Evolutionary conservation across 2,329 filamentous ascomycete species (phyloP).

Genomic region (Stemphylium vesicarium): DNA sequence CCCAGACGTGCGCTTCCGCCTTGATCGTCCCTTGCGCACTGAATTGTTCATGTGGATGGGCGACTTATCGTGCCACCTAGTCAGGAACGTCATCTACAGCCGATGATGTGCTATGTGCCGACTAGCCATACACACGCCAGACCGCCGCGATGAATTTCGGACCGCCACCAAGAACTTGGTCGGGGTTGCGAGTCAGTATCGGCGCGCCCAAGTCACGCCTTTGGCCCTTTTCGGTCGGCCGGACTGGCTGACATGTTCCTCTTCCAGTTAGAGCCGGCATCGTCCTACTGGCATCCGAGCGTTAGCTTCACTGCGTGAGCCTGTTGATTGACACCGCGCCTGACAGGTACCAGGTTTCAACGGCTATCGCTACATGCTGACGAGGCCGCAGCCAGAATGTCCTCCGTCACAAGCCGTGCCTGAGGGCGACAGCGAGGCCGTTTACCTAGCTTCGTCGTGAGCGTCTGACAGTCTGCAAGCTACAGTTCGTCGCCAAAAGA

Average conservation of each 20-base stretch:
- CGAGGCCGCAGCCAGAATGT: not conserved
- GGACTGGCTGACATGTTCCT: not conserved
- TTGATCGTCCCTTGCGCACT: constrained; percentile 8
- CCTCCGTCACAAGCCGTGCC: not conserved
- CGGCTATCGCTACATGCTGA: constrained; percentile 3
- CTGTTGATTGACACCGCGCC: constrained; percentile 4
- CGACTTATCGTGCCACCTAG: constrained; percentile 8
- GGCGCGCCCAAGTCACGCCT: not conserved
- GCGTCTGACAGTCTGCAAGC: not conserved
- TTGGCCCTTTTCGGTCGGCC: constrained; percentile 5
- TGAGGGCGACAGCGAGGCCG: not conserved
- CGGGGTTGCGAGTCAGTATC: constrained; percentile 8
- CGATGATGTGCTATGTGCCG: constrained; percentile 9
- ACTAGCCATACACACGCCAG: not conserved
- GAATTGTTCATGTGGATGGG: not conserved
- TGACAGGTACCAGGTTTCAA: constrained; percentile 13
- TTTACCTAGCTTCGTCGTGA: not conserved
- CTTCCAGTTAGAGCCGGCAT: not conserved
- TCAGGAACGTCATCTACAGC: constrained; percentile 20
- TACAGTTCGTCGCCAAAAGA: constrained; percentile 10
- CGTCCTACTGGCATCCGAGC: constrained; percentile 1
- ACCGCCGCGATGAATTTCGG: not conserved
- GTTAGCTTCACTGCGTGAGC: not conserved
- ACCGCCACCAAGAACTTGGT: no score
- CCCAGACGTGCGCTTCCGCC: constrained; percentile 16